Conservation (phyloP, 148 eudicot genomes). For the Spergularia bocconei region DNA sequence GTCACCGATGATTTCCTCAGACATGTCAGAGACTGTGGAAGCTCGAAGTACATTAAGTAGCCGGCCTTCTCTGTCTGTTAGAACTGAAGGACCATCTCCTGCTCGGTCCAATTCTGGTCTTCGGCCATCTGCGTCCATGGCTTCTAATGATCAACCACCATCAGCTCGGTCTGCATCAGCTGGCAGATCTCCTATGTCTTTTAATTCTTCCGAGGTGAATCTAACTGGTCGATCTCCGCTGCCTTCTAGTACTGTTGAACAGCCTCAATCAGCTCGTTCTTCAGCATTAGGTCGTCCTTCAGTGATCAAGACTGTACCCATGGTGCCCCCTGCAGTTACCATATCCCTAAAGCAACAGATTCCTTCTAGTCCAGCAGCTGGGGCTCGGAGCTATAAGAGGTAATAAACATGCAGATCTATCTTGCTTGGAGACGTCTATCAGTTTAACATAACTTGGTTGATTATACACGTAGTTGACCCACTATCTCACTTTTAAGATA, state of each 20-base stretch:
- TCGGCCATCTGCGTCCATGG: conserved; percentile 27
- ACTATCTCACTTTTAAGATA: neutral
- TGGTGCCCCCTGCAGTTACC: conserved; percentile 60
- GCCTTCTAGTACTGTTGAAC: conserved; percentile 38
- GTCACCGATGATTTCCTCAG: conserved; percentile 18
- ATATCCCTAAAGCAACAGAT: conserved; percentile 50
- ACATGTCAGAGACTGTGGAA: conserved; percentile 13
- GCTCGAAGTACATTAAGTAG: conserved; percentile 6
- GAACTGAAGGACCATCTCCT: conserved; percentile 34
- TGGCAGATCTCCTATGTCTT: conserved; percentile 36
- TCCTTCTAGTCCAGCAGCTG: conserved; percentile 39
- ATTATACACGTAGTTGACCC: too few relatives aligned
- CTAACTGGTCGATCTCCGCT: conserved; percentile 34
- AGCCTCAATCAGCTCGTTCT: conserved; percentile 61
- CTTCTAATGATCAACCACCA: conserved; percentile 38
- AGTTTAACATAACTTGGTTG: neutral
- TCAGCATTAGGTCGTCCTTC: conserved; percentile 39
- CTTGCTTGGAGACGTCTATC: neutral
- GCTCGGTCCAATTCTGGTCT: conserved; percentile 21
- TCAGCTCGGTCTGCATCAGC: conserved; percentile 40
- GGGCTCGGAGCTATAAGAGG: conserved; percentile 56
- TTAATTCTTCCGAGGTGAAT: conserved; percentile 42
- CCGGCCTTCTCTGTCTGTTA: conserved; percentile 29
- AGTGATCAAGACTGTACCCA: conserved; percentile 50
- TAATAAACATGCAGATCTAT: conserved; percentile 17